Evolutionary conservation across 2,329 filamentous ascomycete genomes (phyloP).

Genomic region (Pseudogymnoascus sp.): DNA sequence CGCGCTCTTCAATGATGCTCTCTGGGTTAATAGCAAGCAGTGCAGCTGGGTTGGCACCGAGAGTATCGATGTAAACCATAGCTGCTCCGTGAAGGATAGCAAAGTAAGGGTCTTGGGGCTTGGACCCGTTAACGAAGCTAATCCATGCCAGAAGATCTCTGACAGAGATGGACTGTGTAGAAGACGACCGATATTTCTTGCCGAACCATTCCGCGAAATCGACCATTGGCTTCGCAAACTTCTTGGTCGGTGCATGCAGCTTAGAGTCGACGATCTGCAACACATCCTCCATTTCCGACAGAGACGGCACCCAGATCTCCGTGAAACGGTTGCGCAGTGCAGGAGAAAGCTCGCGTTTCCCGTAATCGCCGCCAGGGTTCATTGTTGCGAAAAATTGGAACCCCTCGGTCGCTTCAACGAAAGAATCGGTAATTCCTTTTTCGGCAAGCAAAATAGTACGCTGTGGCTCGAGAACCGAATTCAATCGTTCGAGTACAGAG

Average conservation of each 20-base stretch:
- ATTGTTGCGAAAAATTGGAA: constrained; percentile 98
- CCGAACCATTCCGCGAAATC: constrained; percentile 93
- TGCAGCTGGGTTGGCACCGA: constrained; percentile 90
- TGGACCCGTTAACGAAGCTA: constrained; percentile 69
- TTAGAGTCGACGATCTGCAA: constrained; percentile 78
- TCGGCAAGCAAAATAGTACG: constrained; percentile 84
- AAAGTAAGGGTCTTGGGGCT: constrained; percentile 35
- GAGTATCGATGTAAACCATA: constrained; percentile 90
- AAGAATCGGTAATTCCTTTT: constrained; percentile 78
- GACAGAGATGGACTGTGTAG: constrained; percentile 74
- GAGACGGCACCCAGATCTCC: constrained; percentile 92
- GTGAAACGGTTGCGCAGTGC: constrained; percentile 94
- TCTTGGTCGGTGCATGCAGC: constrained; percentile 46
- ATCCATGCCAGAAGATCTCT: constrained; percentile 91
- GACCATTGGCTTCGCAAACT: constrained; percentile 63
- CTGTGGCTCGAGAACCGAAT: constrained; percentile 88
- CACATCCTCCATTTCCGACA: constrained; percentile 79
- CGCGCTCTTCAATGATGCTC: constrained; percentile 62
- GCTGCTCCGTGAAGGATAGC: constrained; percentile 75
- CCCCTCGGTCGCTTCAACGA: constrained; percentile 63
- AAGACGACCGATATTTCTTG: constrained; percentile 64
- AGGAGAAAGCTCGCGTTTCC: constrained; percentile 93
- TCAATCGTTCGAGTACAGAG: constrained; percentile 89
- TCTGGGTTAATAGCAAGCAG: constrained; percentile 65
- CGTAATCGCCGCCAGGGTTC: constrained; percentile 98